Percentiles rank a stretch among this genome's conserved stretches.
These are phyloP conservation scores for Coemansia reversa DNA, from an alignment of 192 early-diverging fungal genomes.

Conservation along the genomic window DNA sequence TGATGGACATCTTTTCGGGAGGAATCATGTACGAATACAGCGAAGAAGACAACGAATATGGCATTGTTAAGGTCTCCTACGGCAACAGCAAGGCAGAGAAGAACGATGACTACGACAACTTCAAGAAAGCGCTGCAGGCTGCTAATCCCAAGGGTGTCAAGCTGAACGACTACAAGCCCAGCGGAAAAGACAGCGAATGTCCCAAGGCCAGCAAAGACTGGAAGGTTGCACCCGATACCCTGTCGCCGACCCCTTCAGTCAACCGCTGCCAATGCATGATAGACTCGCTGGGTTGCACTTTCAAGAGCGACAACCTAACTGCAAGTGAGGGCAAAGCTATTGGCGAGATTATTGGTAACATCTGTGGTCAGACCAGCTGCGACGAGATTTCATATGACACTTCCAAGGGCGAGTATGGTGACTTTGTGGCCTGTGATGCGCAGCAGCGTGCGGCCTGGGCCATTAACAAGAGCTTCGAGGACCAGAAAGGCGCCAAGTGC, in stretches of 20 bases:
- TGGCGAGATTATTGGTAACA: slow-evolving; percentile 35
- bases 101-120: slow-evolving; percentile 62
- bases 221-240: slow-evolving; percentile 53
- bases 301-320: slow-evolving; percentile 21
- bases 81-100: slow-evolving; percentile 40
- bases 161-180: slow-evolving; percentile 56
- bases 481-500: neutral
- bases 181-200: slow-evolving; percentile 40
- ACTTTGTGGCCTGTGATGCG: slow-evolving; percentile 50
- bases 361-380: slow-evolving; percentile 45
- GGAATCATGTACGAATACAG: slow-evolving; percentile 76
- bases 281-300: slow-evolving; percentile 55
- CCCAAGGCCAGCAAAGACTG: slow-evolving; percentile 48
- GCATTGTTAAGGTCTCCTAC: slow-evolving; percentile 58
- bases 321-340: slow-evolving; percentile 36
- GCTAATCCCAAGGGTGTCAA: slow-evolving; percentile 57
- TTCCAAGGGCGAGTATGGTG: slow-evolving; percentile 42
- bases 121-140: slow-evolving; percentile 57
- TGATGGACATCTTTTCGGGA: slow-evolving; percentile 66
- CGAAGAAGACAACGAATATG: slow-evolving; percentile 74
- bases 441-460: slow-evolving; percentile 51
- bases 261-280: slow-evolving; percentile 67
- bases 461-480: slow-evolving; percentile 23
- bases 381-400: slow-evolving; percentile 33
- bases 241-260: slow-evolving; percentile 66